phyloP scores from a whole-genome alignment of 2,329 filamentous ascomycete genomes.

The Neofusicoccum ribis region DNA sequence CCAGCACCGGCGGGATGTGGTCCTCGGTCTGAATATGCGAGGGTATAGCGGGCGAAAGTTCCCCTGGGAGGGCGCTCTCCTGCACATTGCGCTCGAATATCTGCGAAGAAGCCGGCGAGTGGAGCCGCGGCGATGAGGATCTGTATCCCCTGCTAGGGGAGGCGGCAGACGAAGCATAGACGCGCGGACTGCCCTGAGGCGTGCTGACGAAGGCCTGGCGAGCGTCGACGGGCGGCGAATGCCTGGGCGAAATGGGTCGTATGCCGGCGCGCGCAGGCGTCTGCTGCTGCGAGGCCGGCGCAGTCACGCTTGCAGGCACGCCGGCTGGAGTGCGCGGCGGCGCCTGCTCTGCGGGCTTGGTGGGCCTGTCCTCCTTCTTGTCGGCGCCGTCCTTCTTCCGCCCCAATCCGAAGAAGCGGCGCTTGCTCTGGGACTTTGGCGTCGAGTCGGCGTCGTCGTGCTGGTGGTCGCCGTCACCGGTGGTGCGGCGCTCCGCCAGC shows the following conservation, averaged over 20 bases:
- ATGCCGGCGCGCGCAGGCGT: slow-evolving; percentile 1
- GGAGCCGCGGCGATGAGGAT: slow-evolving; percentile 70
- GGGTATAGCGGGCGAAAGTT: slow-evolving; percentile 82
- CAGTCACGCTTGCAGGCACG: slow-evolving; percentile 11
- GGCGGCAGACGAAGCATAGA: slow-evolving; percentile 38
- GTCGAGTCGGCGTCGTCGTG: slow-evolving; percentile 22
- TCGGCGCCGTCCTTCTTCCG: slow-evolving; percentile 35
- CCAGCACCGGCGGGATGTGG: slow-evolving; percentile 85
- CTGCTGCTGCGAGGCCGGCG: background rate
- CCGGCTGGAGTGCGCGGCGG: slow-evolving; percentile 4
- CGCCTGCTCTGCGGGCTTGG: background rate
- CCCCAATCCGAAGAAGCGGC: slow-evolving; percentile 37
- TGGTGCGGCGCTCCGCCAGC: slow-evolving; percentile 23
- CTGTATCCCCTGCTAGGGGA: slow-evolving; percentile 67
- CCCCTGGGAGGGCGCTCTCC: slow-evolving; percentile 64
- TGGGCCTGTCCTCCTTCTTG: slow-evolving; percentile 19
- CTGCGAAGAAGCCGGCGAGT: slow-evolving; percentile 71
- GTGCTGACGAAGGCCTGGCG: slow-evolving; percentile 29
- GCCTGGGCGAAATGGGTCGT: slow-evolving; percentile 26
- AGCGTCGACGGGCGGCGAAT: slow-evolving; percentile 27
- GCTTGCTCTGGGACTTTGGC: slow-evolving; percentile 30
- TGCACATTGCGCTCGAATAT: slow-evolving; percentile 97
- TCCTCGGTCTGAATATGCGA: slow-evolving; percentile 93
- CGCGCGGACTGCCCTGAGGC: slow-evolving; percentile 38
- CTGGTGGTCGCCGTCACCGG: slow-evolving; percentile 20